Percentiles rank a stretch among this genome's conserved stretches.
phyloP scores from a whole-genome alignment of 1,284 basidiomycete genomes.

The Microbotryum lychnidis-dioicae region DNA sequence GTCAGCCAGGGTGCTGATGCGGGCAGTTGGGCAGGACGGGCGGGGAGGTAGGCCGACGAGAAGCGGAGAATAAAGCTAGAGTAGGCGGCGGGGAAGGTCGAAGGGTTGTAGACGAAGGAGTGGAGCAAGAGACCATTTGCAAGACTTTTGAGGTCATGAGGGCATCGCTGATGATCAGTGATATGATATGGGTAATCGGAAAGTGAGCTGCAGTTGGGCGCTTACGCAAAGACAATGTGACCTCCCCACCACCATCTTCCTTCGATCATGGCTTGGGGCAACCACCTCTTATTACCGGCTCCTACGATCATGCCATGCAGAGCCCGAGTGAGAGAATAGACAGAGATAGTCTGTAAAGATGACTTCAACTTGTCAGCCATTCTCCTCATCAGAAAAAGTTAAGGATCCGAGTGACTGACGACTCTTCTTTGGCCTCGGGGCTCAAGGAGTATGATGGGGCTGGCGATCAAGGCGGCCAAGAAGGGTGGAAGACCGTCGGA shows the following conservation, averaged over 20 bases:
- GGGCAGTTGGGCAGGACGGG: not conserved
- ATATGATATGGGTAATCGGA: no score
- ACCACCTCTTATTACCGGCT: not conserved
- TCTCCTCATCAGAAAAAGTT: no score
- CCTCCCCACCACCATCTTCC: conserved; percentile 10
- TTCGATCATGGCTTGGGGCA: not conserved
- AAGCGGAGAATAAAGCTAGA: conserved; percentile 3
- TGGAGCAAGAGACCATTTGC: conserved; percentile 7
- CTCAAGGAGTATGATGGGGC: conserved; percentile 5
- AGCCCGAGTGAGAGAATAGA: conserved; percentile 3
- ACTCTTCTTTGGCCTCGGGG: not conserved
- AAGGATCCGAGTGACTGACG: no score
- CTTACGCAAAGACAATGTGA: conserved; percentile 7
- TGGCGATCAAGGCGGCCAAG: not conserved
- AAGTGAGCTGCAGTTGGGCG: not conserved
- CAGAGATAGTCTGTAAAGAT: not conserved
- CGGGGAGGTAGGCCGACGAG: conserved; percentile 4
- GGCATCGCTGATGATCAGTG: no score
- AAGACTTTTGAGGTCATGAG: not conserved
- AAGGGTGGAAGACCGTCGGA: not conserved
- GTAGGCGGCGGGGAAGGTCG: conserved; percentile 4
- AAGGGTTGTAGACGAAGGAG: conserved; percentile 4
- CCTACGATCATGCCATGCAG: not conserved
- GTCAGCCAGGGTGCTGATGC: not conserved
- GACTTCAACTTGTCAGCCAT: no score